Evolutionary conservation across 768 basidiomycete genomes (phyloP), one percentile per base, ranked within the genome.

Genomic region (Saitozyma podzolica): DNA sequence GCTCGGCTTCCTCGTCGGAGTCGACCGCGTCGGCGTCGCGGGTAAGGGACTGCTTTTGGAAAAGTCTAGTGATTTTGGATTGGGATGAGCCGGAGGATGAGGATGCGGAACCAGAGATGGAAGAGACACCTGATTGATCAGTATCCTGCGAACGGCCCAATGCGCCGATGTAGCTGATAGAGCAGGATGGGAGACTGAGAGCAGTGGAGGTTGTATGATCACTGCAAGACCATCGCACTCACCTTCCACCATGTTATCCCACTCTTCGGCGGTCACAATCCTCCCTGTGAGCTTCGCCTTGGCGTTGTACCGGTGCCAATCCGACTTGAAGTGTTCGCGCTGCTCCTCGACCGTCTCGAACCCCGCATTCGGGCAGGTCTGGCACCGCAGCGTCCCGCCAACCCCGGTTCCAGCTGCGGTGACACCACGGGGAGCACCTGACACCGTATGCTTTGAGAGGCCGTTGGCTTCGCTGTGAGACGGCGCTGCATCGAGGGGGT

Each of bases 231-330:
- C 54, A 19, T 9, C 5, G 10, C 11, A 75, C 84, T 45, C 73
- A 93, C 95, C 88, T 69, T 92, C 92, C 7, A 96, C 83, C 48
- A 97, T 83, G 58, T 86, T 84, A 19, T 85, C 81, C 71, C 95
- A 99, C 16, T 86, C 84, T 37, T 83, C 75, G 74, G 92, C 90
- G 0, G 85, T 82, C 19, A 92, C 86, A 29, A 87, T 79, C n/a
- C 64, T 56, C 40, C 67, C 69, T 29, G 57, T 88, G 55, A 83
- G 81, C 59, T 87, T 87, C 52, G 86, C 84, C 80, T 95, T 96
- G 68, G 93, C 90, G 77, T 98, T 98, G 81, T 95, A 98, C 61
- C 93, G 86, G 83, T 99, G 95, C 96, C 95, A 98, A 79, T 99
- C 95, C 9, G 90, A 91, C 68, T 87, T 86, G 78, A 90, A 96